Evolutionary conservation across 169 alveolate genomes (phyloP).

Genomic region (Plasmodium falciparum): DNA sequence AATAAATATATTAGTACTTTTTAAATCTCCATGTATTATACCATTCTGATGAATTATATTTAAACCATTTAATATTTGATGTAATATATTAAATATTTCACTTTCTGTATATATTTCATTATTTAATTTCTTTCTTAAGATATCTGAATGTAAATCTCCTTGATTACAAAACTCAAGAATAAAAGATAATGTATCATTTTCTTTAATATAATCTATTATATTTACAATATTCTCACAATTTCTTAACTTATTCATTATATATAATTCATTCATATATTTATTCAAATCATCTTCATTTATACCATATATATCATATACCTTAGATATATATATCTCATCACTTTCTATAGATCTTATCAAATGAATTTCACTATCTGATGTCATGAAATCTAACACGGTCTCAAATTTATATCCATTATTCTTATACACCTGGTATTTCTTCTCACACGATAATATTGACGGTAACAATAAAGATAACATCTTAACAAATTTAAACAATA

Average conservation of each 20-base stretch:
- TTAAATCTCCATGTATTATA: slow-evolving; percentile 88
- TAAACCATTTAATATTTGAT: slow-evolving; percentile 88
- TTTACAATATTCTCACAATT: slow-evolving; percentile 68
- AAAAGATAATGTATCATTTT: slow-evolving; percentile 47
- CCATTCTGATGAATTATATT: slow-evolving; percentile 88
- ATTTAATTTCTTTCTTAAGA: slow-evolving; percentile 62
- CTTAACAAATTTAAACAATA: neutral
- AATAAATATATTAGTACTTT: slow-evolving; percentile 88
- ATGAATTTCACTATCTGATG: slow-evolving; percentile 71
- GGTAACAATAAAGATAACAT: slow-evolving; percentile 65
- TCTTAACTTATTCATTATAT: slow-evolving; percentile 53
- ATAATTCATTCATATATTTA: slow-evolving; percentile 54
- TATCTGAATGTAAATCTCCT: slow-evolving; percentile 69
- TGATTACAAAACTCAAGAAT: slow-evolving; percentile 63
- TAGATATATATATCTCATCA: slow-evolving; percentile 54
- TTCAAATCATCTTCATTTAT: slow-evolving; percentile 50
- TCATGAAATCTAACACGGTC: slow-evolving; percentile 51
- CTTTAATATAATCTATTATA: slow-evolving; percentile 42
- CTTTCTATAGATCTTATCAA: slow-evolving; percentile 37
- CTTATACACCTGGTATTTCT: slow-evolving; percentile 38
- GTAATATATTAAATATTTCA: slow-evolving; percentile 83
- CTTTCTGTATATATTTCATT: slow-evolving; percentile 79
- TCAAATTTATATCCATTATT: slow-evolving; percentile 61
- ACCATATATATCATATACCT: slow-evolving; percentile 69
- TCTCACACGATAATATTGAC: slow-evolving; percentile 20